These are phyloP conservation scores for Eremochloa ophiuroides DNA, from an alignment of 176 grass and related monocot species.

Conservation along the genomic window DNA sequence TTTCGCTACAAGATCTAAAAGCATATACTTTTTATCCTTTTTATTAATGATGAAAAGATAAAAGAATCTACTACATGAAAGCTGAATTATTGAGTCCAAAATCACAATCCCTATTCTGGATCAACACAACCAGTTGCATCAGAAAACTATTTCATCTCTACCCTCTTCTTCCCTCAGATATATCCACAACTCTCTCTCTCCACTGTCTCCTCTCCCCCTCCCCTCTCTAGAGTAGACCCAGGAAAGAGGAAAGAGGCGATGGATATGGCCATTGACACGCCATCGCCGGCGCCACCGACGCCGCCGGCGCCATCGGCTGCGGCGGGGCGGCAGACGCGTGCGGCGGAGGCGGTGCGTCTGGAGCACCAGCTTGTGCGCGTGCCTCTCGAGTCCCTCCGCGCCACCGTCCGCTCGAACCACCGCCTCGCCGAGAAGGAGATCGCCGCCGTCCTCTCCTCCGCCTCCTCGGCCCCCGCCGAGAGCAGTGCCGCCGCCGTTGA, in stretches of 20 bases:
- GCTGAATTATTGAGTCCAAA: neutral
- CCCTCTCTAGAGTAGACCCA: neutral
- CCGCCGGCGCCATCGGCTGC: slow-evolving; percentile 13
- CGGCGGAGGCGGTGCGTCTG: slow-evolving; percentile 69
- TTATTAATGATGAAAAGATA: neutral
- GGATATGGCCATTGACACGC: slow-evolving; percentile 92
- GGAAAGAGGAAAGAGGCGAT: slow-evolving; percentile 31
- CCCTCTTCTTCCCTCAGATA: neutral
- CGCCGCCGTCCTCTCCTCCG: slow-evolving; percentile 54
- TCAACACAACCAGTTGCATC: neutral
- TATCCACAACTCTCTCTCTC: neutral
- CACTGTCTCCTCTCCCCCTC: neutral
- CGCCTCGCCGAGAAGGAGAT: slow-evolving; percentile 92
- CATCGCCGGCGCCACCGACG: slow-evolving; percentile 32
- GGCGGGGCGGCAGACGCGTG: slow-evolving; percentile 39
- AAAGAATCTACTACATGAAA: neutral
- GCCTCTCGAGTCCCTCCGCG: slow-evolving; percentile 78
- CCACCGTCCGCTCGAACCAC: slow-evolving; percentile 58
- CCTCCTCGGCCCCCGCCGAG: slow-evolving; percentile 15
- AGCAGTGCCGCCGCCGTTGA: slow-evolving; percentile 37
- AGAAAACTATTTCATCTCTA: neutral
- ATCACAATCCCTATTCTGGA: neutral
- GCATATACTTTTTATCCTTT: neutral
- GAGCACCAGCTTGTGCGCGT: slow-evolving; percentile 90
- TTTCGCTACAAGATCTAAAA: neutral